phyloP scores from a whole-genome alignment of 495 filamentous ascomycete species.

The Choiromyces venosus region DNA sequence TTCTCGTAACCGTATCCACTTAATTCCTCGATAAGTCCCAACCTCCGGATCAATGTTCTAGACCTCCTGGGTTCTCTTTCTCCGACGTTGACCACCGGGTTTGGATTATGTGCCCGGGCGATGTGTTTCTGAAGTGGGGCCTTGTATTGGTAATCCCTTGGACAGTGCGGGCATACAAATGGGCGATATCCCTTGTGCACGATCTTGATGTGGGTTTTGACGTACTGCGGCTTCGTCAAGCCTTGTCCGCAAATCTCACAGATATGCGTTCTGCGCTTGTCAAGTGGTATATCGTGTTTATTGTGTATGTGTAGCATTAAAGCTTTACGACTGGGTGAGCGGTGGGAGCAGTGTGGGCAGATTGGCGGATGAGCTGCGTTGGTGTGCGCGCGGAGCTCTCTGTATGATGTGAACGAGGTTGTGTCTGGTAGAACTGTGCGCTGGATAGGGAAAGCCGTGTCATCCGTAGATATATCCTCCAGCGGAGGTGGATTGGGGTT shows the following conservation, averaged over 20 bases:
- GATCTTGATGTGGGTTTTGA: slow-evolving; percentile 68
- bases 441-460: not conserved
- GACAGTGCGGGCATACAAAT: slow-evolving; percentile 34
- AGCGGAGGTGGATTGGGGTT: slow-evolving; percentile 15
- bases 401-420: slow-evolving; percentile 64
- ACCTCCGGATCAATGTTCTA: slow-evolving; percentile 7
- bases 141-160: slow-evolving; percentile 35
- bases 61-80: not conserved
- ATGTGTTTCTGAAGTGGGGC: slow-evolving; percentile 26
- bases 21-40: slow-evolving; percentile 28
- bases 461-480: not conserved
- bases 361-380: slow-evolving; percentile 62
- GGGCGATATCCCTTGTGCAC: slow-evolving; percentile 58
- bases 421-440: slow-evolving; percentile 25
- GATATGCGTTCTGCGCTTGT: slow-evolving; percentile 56
- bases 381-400: slow-evolving; percentile 65
- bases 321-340: slow-evolving; percentile 36
- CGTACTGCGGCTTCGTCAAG: slow-evolving; percentile 73
- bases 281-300: slow-evolving; percentile 57
- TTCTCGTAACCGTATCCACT: slow-evolving; percentile 40
- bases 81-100: not conserved
- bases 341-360: slow-evolving; percentile 60
- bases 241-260: slow-evolving; percentile 58
- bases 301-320: slow-evolving; percentile 66
- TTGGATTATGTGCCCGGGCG: slow-evolving; percentile 11